phyloP scores from a whole-genome alignment of 1,139 yeast genomes.

The Geotrichum fermentans region DNA sequence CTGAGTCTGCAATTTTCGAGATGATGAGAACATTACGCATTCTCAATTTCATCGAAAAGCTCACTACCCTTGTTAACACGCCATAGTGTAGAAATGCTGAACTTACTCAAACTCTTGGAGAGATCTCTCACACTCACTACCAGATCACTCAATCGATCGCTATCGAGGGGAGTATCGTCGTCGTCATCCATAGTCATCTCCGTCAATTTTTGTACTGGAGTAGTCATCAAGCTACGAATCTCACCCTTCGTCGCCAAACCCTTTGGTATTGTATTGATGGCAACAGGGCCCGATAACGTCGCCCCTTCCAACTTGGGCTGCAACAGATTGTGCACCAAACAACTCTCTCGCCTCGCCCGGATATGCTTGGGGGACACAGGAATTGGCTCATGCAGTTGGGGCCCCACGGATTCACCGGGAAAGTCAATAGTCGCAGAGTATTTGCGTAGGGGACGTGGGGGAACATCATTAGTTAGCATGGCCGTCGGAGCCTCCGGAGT shows the following conservation, averaged over 20 bases:
- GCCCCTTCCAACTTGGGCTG: neutral
- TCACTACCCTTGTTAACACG: slow-evolving; percentile 23
- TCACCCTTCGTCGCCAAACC: neutral
- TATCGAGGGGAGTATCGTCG: slow-evolving; percentile 27
- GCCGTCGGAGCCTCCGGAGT: slow-evolving; percentile 1
- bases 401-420: neutral
- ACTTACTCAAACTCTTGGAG: slow-evolving; percentile 37
- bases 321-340: slow-evolving; percentile 2
- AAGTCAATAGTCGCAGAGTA: slow-evolving; percentile 11
- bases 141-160: slow-evolving; percentile 40
- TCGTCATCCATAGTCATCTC: neutral
- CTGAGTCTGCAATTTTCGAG: slow-evolving; percentile 64
- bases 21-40: slow-evolving; percentile 58
- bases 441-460: neutral
- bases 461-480: too few relatives aligned
- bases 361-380: neutral
- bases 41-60: slow-evolving; percentile 51
- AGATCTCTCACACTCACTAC: slow-evolving; percentile 42
- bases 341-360: slow-evolving; percentile 1
- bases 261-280: neutral
- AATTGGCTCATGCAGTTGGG: neutral
- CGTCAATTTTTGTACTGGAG: slow-evolving; percentile 2
- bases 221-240: neutral
- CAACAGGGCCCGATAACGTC: neutral
- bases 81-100: neutral